Evolutionary conservation across 805 yeast species (phyloP), one percentile per base, ranked within the genome.

Genomic region (Starmerella ratchasimensis): DNA sequence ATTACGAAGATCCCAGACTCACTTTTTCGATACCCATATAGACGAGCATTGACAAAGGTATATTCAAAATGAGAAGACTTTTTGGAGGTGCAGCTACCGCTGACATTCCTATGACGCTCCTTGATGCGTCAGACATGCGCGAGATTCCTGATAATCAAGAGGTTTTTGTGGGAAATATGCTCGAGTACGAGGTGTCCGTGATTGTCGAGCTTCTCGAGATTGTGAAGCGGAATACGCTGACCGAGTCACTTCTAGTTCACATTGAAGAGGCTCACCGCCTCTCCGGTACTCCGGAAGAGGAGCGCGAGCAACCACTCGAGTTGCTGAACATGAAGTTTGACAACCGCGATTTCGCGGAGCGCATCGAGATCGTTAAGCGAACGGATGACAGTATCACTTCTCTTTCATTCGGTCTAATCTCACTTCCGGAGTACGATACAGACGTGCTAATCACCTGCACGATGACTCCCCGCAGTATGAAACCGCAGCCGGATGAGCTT

Each of bases 131-230:
- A 1, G 56, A 63, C 26, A 54, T 86, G 34, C 63, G 98, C 39
- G 81, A 81, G 43, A 72, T 90, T 3, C 97, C 98, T 0, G 96
- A 90, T 52, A 75, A 84, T 1, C 97, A 90, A 55, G 98, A 88
- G 56, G 95, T 88, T 19, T 90, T 70, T 56, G 72, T 86, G 3
- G 67, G 67, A 35, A 55, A 57, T 6, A 54, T 55, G 4, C 45
- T 46, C 9, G 50, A 45, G 14, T 40, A 45, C 18, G 60, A 60
- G 24, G 57, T 57, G 31, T 51, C 61, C 10, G 45, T 59, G 11
- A 59, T 65, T 7, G 44, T 66, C 30, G 70, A 65, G 36, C 48
- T 65, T 6, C 47, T 62, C 28, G 70, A 60, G 54, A 30, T 62
- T 50, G 53, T 63, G 46, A 33, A 49, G 7, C 35, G 39, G 28